Base-by-base conservation (phyloP, 495 filamentous ascomycete genomes). In the Cairneyella variabilis region DNA sequence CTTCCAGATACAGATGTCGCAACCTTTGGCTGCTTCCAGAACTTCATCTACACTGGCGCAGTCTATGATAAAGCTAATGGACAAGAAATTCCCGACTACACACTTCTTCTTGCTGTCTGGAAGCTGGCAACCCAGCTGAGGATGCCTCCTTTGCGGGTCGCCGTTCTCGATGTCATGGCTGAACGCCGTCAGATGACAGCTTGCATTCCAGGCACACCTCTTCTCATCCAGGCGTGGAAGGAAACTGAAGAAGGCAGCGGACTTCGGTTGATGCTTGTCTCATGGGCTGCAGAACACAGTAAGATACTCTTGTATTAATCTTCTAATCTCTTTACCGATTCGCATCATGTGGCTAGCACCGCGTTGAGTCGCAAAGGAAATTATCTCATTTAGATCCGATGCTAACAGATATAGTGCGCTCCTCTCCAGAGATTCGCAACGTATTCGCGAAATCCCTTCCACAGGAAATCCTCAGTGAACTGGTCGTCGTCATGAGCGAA, bases 271-370 rank as follows among this genome's bases (percentile, higher is more conserved):
- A 71, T 80, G 20, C 68, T 80, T 14, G 66, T 79, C 12, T 64
- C 63, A n/a, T 80, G 77, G 77, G 76, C 76, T 14, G 76, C 76
- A 3, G 77, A 80, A 51, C 78, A 80, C 48, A 78, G 78, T 65
- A 59, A 72, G 54, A 34, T 34, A 16, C 20, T 17, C 23, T 26
- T 39, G n/a, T n/a, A n/a, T n/a, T n/a, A n/a, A n/a, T n/a, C n/a
- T n/a, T n/a, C n/a, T n/a, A n/a, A n/a, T n/a, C n/a, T n/a, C n/a
- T n/a, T n/a, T n/a, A n/a, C n/a, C n/a, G n/a, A n/a, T n/a, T n/a
- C n/a, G n/a, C n/a, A n/a, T n/a, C n/a, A n/a, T n/a, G n/a, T n/a
- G n/a, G n/a, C n/a, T n/a, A n/a, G n/a, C n/a, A n/a, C n/a, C n/a
- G n/a, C n/a, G n/a, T n/a, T n/a, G n/a, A n/a, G n/a, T n/a, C n/a